Conservation (phyloP, 306 rosid species). For the Cyamopsis tetragonoloba region DNA sequence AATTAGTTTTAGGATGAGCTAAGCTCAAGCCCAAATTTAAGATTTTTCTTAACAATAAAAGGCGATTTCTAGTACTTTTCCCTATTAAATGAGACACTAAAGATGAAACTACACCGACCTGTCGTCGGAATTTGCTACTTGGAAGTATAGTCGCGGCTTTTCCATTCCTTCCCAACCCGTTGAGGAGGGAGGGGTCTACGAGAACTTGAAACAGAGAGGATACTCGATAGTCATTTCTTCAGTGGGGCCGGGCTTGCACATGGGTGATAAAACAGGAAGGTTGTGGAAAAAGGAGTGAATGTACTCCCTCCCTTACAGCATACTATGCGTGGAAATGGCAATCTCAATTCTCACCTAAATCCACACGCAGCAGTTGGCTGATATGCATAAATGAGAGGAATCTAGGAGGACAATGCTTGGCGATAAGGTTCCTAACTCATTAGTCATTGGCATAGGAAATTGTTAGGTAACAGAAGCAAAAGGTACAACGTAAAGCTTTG, state of each 20-base stretch:
- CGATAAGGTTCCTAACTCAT: conserved; percentile 9
- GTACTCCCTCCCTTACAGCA: not conserved
- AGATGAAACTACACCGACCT: not conserved
- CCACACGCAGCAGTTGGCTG: not conserved
- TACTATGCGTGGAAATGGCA: not conserved
- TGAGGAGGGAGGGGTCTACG: not conserved
- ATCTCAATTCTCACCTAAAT: conserved; percentile 11
- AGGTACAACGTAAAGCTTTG: conserved; percentile 1
- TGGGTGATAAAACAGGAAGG: not conserved
- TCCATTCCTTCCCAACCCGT: not conserved
- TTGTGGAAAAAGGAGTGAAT: not conserved
- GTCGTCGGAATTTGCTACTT: not conserved
- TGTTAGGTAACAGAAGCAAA: not conserved
- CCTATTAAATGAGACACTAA: not conserved
- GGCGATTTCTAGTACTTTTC: not conserved
- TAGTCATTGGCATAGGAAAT: conserved; percentile 3
- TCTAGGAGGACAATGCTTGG: not conserved
- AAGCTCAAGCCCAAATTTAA: too few species aligned
- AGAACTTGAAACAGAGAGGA: not conserved
- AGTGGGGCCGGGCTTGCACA: not conserved
- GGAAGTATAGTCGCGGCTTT: not conserved
- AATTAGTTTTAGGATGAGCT: too few species aligned
- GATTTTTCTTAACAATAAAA: not conserved
- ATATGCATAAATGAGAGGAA: conserved; percentile 21
- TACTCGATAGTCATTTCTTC: not conserved